These are phyloP conservation scores for Tulasnella sp. DNA, from an alignment of 768 basidiomycete species.

Conservation along the genomic window DNA sequence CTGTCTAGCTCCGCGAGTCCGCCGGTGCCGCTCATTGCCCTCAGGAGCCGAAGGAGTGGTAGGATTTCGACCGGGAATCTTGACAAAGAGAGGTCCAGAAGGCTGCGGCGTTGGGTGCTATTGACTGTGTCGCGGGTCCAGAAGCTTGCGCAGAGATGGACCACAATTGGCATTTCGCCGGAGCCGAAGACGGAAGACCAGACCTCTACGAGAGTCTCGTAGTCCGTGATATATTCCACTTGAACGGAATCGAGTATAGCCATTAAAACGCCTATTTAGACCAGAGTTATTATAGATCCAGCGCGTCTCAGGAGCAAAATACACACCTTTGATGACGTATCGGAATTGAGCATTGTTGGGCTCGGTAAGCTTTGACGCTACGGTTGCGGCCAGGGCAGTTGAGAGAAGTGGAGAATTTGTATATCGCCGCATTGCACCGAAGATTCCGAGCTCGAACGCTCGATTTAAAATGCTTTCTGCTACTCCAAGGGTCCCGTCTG, in stretches of 20 bases:
- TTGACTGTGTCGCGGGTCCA: conserved; percentile 63
- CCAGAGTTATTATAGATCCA: neutral
- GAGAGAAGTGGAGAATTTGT: conserved; percentile 63
- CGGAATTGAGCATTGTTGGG: conserved; percentile 79
- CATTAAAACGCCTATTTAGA: conserved; percentile 67
- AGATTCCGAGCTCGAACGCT: conserved; percentile 23
- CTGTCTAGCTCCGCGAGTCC: conserved; percentile 57
- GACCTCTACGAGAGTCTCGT: conserved; percentile 68
- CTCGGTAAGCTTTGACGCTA: conserved; percentile 68
- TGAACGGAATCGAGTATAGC: conserved; percentile 73
- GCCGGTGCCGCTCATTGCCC: conserved; percentile 75
- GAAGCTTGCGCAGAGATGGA: conserved; percentile 71
- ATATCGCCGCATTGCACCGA: conserved; percentile 22
- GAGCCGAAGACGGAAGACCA: conserved; percentile 82
- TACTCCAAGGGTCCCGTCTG: neutral
- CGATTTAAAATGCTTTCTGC: conserved; percentile 10
- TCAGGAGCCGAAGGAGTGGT: conserved; percentile 69
- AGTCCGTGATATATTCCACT: conserved; percentile 76
- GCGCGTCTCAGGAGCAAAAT: conserved; percentile 29
- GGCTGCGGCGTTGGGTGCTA: conserved; percentile 68
- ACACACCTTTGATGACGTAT: conserved; percentile 80
- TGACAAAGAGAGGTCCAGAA: conserved; percentile 79
- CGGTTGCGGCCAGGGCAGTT: conserved; percentile 68
- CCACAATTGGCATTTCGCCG: conserved; percentile 65
- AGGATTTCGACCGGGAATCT: conserved; percentile 81